These are phyloP conservation scores for Hippophae rhamnoides DNA, from an alignment of 306 rosid species.

Conservation along the genomic window DNA sequence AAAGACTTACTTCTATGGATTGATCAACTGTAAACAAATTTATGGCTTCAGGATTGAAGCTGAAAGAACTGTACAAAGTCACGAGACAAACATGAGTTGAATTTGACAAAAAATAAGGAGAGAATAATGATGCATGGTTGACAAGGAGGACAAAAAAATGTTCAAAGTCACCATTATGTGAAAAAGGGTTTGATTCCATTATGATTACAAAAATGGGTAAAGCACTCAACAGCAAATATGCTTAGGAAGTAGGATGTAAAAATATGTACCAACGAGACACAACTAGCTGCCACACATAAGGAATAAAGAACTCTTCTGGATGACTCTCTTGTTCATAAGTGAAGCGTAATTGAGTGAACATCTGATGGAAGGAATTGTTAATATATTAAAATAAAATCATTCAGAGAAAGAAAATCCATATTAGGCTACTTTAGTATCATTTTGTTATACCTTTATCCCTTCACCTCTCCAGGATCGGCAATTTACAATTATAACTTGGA, in stretches of 20 bases:
- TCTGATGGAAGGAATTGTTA: slow-evolving; percentile 34
- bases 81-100: not conserved
- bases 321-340: slow-evolving; percentile 97
- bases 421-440: slow-evolving; percentile 8
- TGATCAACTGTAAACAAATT: slow-evolving; percentile 21
- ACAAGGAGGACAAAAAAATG: not conserved
- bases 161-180: not conserved
- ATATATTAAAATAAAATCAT: not conserved
- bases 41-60: slow-evolving; percentile 64
- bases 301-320: slow-evolving; percentile 96
- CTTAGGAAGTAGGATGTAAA: slow-evolving; percentile 7
- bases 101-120: too few relatives aligned
- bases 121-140: not conserved
- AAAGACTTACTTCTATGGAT: too few relatives aligned
- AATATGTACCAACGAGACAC: slow-evolving; percentile 69
- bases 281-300: slow-evolving; percentile 91
- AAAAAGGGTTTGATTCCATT: not conserved
- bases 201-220: too few relatives aligned
- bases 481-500: slow-evolving; percentile 73
- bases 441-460: slow-evolving; percentile 75
- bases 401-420: slow-evolving; percentile 1
- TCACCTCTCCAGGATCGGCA: slow-evolving; percentile 98
- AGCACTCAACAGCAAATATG: too few relatives aligned
- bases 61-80: slow-evolving; percentile 53
- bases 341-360: slow-evolving; percentile 93